These are phyloP conservation scores for Citrus sinensis DNA, from an alignment of 345 rosid species.

Conservation along the genomic window DNA sequence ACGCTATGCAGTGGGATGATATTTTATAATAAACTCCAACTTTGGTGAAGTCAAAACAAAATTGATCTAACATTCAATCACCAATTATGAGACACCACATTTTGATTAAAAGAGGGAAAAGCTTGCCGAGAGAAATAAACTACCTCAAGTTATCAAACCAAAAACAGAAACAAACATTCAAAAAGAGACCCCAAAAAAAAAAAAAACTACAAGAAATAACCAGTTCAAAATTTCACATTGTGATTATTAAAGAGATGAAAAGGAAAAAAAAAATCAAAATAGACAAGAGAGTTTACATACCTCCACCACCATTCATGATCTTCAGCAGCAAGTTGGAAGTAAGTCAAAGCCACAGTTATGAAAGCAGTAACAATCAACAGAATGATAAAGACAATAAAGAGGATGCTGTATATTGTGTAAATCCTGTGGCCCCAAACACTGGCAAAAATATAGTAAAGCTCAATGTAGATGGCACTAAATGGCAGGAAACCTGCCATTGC, in stretches of 20 bases:
- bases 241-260: not conserved
- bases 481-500: slow-evolving; percentile 88
- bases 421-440: slow-evolving; percentile 92
- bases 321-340: slow-evolving; percentile 95
- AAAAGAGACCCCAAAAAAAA: not conserved
- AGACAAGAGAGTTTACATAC: slow-evolving; percentile 28
- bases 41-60: not conserved
- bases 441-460: slow-evolving; percentile 84
- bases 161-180: not conserved
- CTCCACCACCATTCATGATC: slow-evolving; percentile 97
- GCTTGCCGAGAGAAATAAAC: not conserved
- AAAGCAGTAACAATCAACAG: slow-evolving; percentile 87
- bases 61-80: not conserved
- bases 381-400: slow-evolving; percentile 76
- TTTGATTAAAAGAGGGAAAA: not conserved
- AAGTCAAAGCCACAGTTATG: slow-evolving; percentile 85
- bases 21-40: not conserved
- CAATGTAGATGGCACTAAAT: slow-evolving; percentile 82
- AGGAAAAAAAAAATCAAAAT: not conserved
- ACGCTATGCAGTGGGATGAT: not conserved
- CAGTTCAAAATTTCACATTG: not conserved
- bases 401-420: slow-evolving; percentile 82
- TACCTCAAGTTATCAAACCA: not conserved
- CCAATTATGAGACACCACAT: not conserved
- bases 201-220: not conserved